Conservation (phyloP, 192 early-diverging fungal species). For the Backusella luteola region DNA sequence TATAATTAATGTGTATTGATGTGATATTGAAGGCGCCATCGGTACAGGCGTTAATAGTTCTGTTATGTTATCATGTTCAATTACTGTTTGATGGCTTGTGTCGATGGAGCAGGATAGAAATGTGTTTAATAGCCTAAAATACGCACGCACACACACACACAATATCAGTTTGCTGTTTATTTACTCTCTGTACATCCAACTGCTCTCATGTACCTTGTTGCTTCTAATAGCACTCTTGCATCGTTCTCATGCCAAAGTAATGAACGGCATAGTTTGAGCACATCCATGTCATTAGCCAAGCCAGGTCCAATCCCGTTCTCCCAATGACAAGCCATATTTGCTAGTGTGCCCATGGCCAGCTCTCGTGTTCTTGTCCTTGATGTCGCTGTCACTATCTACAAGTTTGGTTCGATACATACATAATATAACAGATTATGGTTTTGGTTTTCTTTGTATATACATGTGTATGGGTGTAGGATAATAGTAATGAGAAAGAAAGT, state of each 20-base stretch:
- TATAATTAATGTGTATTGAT: conserved; percentile 31
- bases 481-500: not conserved
- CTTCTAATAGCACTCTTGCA: conserved; percentile 26
- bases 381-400: conserved; percentile 31
- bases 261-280: conserved; percentile 21
- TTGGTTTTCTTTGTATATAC: not conserved
- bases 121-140: conserved; percentile 17
- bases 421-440: not conserved
- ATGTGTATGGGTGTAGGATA: not conserved
- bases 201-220: conserved; percentile 16
- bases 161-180: no score
- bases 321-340: conserved; percentile 38
- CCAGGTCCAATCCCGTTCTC: conserved; percentile 22
- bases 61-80: conserved; percentile 26
- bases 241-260: conserved; percentile 30
- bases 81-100: conserved; percentile 20
- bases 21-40: conserved; percentile 16
- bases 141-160: no score
- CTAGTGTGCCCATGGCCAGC: conserved; percentile 33
- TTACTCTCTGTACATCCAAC: no score
- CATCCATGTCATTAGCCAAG: conserved; percentile 30
- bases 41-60: conserved; percentile 11
- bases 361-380: conserved; percentile 30
- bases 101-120: conserved; percentile 24
- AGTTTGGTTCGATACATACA: not conserved